Conservation (phyloP, 108 stramenopile species). For the Nitzschia sp. region DNA sequence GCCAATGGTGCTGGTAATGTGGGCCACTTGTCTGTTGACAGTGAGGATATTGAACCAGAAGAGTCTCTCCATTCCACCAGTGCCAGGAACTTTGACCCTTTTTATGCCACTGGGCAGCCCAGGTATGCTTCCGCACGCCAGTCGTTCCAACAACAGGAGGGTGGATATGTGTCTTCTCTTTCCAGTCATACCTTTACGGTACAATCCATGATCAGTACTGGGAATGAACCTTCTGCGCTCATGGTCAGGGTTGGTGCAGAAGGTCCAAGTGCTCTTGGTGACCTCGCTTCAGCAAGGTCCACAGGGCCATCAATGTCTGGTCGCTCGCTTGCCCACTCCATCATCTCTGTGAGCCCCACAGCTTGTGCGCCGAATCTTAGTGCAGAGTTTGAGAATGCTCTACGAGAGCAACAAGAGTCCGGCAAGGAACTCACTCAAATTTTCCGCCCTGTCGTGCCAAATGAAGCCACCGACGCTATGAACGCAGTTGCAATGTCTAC, state of each 20-base stretch:
- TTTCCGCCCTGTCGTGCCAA: too few species aligned
- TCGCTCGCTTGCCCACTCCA: conserved; percentile 33
- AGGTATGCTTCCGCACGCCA: conserved; percentile 17
- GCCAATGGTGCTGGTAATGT: not conserved
- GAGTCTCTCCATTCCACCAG: conserved; percentile 36
- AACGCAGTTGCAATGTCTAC: conserved; percentile 5
- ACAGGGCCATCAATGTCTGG: conserved; percentile 33
- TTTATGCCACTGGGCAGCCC: conserved; percentile 21
- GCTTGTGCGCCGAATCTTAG: not conserved
- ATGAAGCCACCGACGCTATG: not conserved
- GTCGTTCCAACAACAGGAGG: conserved; percentile 10
- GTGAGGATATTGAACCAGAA: conserved; percentile 13
- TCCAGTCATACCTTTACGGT: conserved; percentile 21
- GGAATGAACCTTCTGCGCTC: not conserved
- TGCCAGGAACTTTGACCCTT: conserved; percentile 14
- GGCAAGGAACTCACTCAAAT: not conserved
- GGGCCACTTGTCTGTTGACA: conserved; percentile 21
- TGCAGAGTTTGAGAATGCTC: conserved; percentile 9
- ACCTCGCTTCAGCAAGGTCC: conserved; percentile 9
- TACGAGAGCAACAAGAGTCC: not conserved
- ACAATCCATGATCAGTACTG: conserved; percentile 23
- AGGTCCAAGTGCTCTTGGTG: not conserved
- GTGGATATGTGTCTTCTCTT: conserved; percentile 21
- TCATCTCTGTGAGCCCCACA: conserved; percentile 31
- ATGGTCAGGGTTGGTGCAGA: not conserved